phyloP scores from a whole-genome alignment of 2,329 filamentous ascomycete species.

The Fusarium verrucosum region DNA sequence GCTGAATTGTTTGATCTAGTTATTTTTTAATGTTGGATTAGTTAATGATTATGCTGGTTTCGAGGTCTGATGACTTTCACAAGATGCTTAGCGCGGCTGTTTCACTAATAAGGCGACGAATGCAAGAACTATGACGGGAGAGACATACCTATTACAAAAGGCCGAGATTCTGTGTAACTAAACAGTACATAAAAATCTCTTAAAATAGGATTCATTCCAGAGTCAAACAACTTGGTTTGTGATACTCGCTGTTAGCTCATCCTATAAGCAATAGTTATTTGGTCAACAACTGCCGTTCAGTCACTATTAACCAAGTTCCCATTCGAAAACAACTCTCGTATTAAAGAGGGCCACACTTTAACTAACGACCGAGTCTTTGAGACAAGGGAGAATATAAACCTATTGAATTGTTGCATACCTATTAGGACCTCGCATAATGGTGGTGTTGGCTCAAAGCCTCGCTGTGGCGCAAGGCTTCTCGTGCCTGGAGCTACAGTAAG shows the following conservation, averaged over 20 bases:
- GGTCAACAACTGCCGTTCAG: background rate
- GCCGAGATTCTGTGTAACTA: no score
- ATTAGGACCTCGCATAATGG: conserved; percentile 8
- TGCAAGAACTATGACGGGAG: conserved; percentile 25
- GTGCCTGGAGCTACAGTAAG: conserved; percentile 24
- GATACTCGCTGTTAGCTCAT: background rate
- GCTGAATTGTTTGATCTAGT: background rate
- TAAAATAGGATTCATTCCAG: no score
- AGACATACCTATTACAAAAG: conserved; percentile 33
- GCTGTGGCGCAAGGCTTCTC: conserved; percentile 21
- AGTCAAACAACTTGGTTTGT: no score
- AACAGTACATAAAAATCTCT: no score
- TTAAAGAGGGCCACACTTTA: background rate
- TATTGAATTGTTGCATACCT: background rate
- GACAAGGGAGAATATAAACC: background rate
- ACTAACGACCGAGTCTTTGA: background rate
- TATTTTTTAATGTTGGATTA: background rate
- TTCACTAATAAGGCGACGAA: conserved; percentile 7
- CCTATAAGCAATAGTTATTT: no score
- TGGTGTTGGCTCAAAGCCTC: conserved; percentile 32
- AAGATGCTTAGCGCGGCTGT: conserved; percentile 10
- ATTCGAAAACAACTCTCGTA: fast-evolving
- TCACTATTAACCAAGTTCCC: no score
- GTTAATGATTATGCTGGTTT: background rate
- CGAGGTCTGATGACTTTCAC: background rate